A percentile compares a stretch with the other conserved stretches of the same genome.
phyloP scores from a whole-genome alignment of 768 basidiomycete genomes.

The Mrakia frigida region DNA sequence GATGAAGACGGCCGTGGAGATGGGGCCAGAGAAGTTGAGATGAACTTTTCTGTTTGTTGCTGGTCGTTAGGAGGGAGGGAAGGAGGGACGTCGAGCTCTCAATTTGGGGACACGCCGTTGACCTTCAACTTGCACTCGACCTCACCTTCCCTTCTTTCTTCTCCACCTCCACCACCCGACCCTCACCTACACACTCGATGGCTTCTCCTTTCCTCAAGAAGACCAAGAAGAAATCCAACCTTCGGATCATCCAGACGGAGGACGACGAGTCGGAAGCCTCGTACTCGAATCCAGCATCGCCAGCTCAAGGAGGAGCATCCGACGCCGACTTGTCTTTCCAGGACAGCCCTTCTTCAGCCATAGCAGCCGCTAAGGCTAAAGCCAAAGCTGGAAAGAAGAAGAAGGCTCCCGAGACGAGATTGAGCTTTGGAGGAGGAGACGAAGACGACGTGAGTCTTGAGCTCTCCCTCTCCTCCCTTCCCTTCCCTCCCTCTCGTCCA shows the following conservation, averaged over 20 bases:
- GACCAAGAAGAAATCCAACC: conserved; percentile 10
- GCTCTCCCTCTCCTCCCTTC: background rate
- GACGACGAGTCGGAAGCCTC: background rate
- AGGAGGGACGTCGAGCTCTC: background rate
- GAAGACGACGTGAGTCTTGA: conserved; percentile 25
- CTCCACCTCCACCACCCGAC: background rate
- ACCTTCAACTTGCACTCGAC: background rate
- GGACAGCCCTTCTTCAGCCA: conserved; percentile 27
- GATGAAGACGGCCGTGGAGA: too few species aligned
- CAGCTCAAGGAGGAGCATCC: background rate
- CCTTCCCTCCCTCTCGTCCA: background rate
- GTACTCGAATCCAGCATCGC: background rate
- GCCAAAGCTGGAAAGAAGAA: conserved; percentile 20
- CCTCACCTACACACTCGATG: background rate
- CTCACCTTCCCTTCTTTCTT: background rate
- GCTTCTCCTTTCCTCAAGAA: conserved; percentile 10
- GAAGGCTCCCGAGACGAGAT: conserved; percentile 16
- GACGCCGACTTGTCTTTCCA: conserved; percentile 10
- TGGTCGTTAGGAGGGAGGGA: background rate
- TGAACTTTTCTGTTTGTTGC: background rate
- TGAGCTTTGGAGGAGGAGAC: conserved; percentile 33
- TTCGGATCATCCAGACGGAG: conserved; percentile 16
- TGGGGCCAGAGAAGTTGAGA: background rate
- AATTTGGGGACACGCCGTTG: background rate
- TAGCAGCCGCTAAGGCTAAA: conserved; percentile 24